Percentiles rank a stretch among this genome's conserved stretches.
Conservation (phyloP, 2,329 filamentous ascomycete species). For the Orbilia blumenaviensis region DNA sequence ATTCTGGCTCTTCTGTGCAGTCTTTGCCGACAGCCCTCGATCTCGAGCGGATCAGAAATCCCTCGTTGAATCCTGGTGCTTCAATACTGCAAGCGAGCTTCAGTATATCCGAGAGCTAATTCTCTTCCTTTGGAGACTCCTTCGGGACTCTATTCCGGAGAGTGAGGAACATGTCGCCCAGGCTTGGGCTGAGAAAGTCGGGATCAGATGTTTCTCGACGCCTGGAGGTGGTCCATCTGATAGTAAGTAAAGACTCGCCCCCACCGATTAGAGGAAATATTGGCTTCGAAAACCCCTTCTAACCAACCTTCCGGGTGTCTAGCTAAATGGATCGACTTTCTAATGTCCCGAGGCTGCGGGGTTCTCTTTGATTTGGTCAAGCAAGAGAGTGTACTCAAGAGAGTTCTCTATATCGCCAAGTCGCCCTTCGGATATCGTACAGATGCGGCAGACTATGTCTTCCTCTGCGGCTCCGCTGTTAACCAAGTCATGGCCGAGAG, state of each 20-base stretch:
- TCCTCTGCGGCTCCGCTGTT: constrained; percentile 46
- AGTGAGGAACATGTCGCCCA: constrained; percentile 45
- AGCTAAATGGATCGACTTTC: constrained; percentile 52
- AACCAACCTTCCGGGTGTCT: not conserved
- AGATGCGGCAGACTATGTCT: constrained; percentile 50
- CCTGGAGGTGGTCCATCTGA: constrained; percentile 29
- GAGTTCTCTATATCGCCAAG: constrained; percentile 49
- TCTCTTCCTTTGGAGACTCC: constrained; percentile 45
- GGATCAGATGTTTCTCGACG: constrained; percentile 41
- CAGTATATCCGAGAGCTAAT: constrained; percentile 50
- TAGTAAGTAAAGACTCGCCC: constrained; percentile 9
- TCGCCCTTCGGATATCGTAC: constrained; percentile 50
- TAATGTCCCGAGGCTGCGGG: constrained; percentile 46
- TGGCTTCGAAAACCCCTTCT: not conserved
- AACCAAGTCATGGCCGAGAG: constrained; percentile 50
- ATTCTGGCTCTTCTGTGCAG: constrained; percentile 47
- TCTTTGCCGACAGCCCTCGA: constrained; percentile 47
- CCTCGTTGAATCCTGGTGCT: constrained; percentile 53
- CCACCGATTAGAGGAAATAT: not conserved
- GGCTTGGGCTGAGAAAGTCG: constrained; percentile 43
- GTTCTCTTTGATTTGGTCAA: constrained; percentile 47
- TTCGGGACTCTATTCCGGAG: constrained; percentile 39
- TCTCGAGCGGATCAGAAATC: constrained; percentile 50
- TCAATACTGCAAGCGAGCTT: constrained; percentile 47
- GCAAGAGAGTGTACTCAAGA: constrained; percentile 47